Evolutionary conservation across 495 filamentous ascomycete genomes (phyloP).

Genomic region (Trichoderma orchidacearum): DNA sequence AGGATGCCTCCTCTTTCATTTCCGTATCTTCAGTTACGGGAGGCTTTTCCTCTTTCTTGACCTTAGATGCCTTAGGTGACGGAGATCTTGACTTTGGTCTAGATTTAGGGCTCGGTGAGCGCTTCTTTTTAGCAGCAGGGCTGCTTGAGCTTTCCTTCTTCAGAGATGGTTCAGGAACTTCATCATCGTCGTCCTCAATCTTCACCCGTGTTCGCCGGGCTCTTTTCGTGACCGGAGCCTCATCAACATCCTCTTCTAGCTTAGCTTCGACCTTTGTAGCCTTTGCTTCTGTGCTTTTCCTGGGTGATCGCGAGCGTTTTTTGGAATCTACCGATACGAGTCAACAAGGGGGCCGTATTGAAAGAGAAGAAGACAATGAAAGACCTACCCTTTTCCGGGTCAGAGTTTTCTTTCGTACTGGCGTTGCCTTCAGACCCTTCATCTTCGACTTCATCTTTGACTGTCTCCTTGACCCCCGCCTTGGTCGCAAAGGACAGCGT

Average conservation of each 20-base stretch:
- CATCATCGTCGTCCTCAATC: slow-evolving; percentile 29
- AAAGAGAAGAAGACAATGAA: background rate
- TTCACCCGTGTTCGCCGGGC: slow-evolving; percentile 23
- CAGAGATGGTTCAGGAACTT: slow-evolving; percentile 6
- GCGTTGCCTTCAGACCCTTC: slow-evolving; percentile 11
- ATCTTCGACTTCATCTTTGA: slow-evolving; percentile 16
- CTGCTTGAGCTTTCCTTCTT: slow-evolving; percentile 8
- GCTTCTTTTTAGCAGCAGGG: background rate
- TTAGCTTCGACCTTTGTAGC: slow-evolving; percentile 14
- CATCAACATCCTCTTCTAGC: slow-evolving; percentile 26
- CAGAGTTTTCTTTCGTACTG: slow-evolving; percentile 14
- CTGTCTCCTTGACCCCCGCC: slow-evolving; percentile 18
- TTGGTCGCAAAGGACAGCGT: slow-evolving; percentile 55
- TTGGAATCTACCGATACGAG: slow-evolving; percentile 16
- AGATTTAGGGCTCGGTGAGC: background rate
- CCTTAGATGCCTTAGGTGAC: slow-evolving; percentile 7
- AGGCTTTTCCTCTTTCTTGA: slow-evolving; percentile 12
- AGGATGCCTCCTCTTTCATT: slow-evolving; percentile 30
- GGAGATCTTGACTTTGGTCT: slow-evolving; percentile 9
- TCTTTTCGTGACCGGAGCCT: slow-evolving; percentile 41
- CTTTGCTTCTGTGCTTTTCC: slow-evolving; percentile 5
- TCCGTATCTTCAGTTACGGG: slow-evolving; percentile 6
- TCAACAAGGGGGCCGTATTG: background rate
- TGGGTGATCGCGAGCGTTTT: slow-evolving; percentile 23
- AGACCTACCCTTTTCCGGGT: slow-evolving; percentile 17